Evolutionary conservation across 2,329 filamentous ascomycete genomes (phyloP).

Genomic region (Alternaria arbusti): DNA sequence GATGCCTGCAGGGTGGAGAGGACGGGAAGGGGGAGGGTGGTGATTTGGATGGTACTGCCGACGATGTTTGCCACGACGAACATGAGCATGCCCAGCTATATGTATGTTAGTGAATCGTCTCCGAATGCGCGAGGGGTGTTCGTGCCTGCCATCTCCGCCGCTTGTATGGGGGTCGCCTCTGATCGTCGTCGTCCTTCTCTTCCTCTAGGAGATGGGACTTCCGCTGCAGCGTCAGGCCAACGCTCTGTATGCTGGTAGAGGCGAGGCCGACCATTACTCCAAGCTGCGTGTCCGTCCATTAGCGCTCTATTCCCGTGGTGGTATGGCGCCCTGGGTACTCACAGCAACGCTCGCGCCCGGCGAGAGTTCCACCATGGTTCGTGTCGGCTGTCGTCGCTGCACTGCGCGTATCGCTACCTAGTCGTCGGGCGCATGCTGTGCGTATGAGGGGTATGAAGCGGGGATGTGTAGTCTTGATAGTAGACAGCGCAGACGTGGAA

Average conservation of each 20-base stretch:
- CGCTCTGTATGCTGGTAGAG: constrained; percentile 92
- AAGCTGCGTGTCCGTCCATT: constrained; percentile 61
- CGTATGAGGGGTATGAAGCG: not conserved
- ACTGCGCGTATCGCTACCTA: constrained; percentile 38
- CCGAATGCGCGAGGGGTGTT: not conserved
- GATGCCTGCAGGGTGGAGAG: constrained; percentile 90
- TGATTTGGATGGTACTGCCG: constrained; percentile 96
- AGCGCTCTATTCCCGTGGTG: not conserved
- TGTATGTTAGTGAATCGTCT: constrained; percentile 15
- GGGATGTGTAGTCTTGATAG: not conserved
- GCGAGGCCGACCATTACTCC: constrained; percentile 92
- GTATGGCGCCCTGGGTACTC: constrained; percentile 19
- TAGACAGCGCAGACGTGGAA: not conserved
- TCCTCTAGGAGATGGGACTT: constrained; percentile 99
- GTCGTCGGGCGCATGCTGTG: constrained; percentile 37
- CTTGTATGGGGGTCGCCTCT: constrained; percentile 84
- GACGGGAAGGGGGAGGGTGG: constrained; percentile 89
- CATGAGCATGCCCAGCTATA: constrained; percentile 85
- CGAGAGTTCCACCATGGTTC: constrained; percentile 51
- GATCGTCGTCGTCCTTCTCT: constrained; percentile 80
- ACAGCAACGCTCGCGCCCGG: constrained; percentile 52
- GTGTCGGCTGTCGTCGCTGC: constrained; percentile 22
- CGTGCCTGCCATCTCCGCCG: constrained; percentile 86
- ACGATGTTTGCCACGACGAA: constrained; percentile 94
- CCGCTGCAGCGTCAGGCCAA: constrained; percentile 93